Evolutionary conservation across 2,329 filamentous ascomycete genomes (phyloP), one percentile per base, ranked within the genome.

Genomic region (Exophiala lecanii-corni): DNA sequence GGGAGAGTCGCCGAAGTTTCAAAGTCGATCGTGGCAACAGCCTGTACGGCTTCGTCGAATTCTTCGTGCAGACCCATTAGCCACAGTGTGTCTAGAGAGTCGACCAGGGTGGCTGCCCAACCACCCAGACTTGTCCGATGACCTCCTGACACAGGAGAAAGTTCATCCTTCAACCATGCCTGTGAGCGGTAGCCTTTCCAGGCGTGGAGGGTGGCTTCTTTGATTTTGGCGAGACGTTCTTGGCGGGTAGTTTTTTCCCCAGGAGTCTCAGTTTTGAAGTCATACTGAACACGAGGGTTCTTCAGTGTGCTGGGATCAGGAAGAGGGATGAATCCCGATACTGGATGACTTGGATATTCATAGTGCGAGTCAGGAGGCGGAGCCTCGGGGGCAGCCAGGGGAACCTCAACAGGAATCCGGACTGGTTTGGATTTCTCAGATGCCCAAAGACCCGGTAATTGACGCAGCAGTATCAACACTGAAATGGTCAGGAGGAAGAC

Each of bases 21-120:
- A 57, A 86, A 86, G 59, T 85, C 79, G 36, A 86, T 79, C 4
- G 64, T 48, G 53, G 73, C 67, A 3, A 79, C 73, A 0, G 76
- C 78, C 36, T 69, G 64, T 2, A 81, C 76, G 1, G 82, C 81
- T 51, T 77, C 71, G 28, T 76, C 69, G 55, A 86, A 86, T 47
- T 86, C 81, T 1, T 75, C 67, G 49, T 72, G 72, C 57, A 85
- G 53, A 5, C 75, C 82, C 75, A 86, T 80, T 50, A 86, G 81
- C 81, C 81, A 86, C 7, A 86, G 67, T 12, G 78, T 79, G 59
- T 86, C 82, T 30, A 84, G 66, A 2, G 76, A 66, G 56, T 83
- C 80, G 9, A 84, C 76, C 40, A 84, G 64, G 4, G 79, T 83
- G 4, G 79, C 79, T 4, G 75, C 77, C 79, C 79, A 83, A 18